Percentiles rank a stretch among this genome's conserved stretches.
phyloP scores from a whole-genome alignment of 768 basidiomycete genomes.

The Suillus spraguei region DNA sequence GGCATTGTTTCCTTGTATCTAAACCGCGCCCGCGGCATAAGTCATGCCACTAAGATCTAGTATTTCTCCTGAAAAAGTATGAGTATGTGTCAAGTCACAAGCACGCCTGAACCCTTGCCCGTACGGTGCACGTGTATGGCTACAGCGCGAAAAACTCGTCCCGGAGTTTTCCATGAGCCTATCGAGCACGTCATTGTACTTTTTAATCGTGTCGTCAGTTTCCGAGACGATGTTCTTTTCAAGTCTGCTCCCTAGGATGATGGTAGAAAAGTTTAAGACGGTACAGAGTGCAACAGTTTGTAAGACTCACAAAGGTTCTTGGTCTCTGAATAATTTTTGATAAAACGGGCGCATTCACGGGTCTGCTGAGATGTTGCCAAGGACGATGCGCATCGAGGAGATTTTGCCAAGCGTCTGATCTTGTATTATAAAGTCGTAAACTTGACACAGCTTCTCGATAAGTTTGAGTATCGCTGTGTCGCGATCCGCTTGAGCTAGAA shows the following conservation, averaged over 20 bases:
- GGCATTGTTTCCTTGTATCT: neutral
- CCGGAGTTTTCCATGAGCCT: slow-evolving; percentile 2
- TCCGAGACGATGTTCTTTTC: neutral
- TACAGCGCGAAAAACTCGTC: neutral
- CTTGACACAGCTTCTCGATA: too few species aligned
- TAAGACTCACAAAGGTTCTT: slow-evolving; percentile 23
- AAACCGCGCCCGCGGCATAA: neutral
- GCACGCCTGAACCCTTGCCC: neutral
- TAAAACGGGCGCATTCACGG: slow-evolving; percentile 29
- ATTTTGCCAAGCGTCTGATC: neutral
- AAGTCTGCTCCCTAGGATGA: neutral
- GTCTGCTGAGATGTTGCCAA: slow-evolving; percentile 18
- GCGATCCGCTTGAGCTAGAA: too few species aligned
- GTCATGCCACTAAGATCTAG: neutral
- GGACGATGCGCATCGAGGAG: neutral
- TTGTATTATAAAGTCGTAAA: slow-evolving; percentile 4
- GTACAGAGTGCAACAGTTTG: neutral
- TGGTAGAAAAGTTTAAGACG: neutral
- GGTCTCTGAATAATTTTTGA: slow-evolving; percentile 26
- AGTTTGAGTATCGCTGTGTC: too few species aligned
- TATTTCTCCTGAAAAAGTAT: neutral
- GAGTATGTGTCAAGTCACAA: neutral
- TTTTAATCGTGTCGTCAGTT: neutral
- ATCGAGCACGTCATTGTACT: neutral
- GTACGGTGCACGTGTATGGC: neutral